phyloP scores from a whole-genome alignment of 1,284 basidiomycete genomes.

The Athelia psychrophila region DNA sequence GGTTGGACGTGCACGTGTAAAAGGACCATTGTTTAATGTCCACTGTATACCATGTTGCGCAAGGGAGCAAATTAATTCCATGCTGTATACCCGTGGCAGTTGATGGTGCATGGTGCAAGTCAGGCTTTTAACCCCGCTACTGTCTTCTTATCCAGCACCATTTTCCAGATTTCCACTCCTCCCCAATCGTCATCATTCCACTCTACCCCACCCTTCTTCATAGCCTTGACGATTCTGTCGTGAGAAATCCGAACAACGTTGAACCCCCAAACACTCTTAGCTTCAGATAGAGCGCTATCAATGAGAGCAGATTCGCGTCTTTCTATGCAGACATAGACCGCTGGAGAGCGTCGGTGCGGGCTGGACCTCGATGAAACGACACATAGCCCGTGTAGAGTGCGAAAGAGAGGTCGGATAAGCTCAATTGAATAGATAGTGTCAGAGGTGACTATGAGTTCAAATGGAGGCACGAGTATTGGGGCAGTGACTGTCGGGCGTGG shows the following conservation, averaged over 20 bases:
- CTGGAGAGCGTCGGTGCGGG: conserved; percentile 30
- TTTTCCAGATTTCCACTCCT: conserved; percentile 72
- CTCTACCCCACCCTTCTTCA: conserved; percentile 52
- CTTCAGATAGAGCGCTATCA: conserved; percentile 53
- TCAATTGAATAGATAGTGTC: conserved; percentile 78
- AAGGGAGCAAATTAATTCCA: neutral
- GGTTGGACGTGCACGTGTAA: no score
- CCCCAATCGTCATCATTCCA: conserved; percentile 76
- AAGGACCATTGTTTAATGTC: no score
- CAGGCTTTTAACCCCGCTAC: no score
- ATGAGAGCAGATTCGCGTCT: conserved; percentile 70
- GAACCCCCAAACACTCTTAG: conserved; percentile 51
- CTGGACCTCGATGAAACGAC: conserved; percentile 25
- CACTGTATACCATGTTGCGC: no score
- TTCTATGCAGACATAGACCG: conserved; percentile 74
- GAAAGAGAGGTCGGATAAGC: conserved; percentile 70
- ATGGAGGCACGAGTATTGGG: conserved; percentile 45
- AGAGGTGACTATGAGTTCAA: conserved; percentile 81
- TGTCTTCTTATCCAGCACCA: conserved; percentile 15
- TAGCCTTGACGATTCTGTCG: conserved; percentile 57
- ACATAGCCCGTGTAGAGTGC: conserved; percentile 58
- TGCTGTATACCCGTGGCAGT: neutral
- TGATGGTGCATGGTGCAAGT: no score
- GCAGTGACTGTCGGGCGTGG: conserved; percentile 11
- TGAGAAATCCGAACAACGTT: conserved; percentile 55